Percentiles rank a stretch among this genome's conserved stretches.
Evolutionary conservation across 345 rosid species (phyloP).

Genomic region (Gossypium thurberi): DNA sequence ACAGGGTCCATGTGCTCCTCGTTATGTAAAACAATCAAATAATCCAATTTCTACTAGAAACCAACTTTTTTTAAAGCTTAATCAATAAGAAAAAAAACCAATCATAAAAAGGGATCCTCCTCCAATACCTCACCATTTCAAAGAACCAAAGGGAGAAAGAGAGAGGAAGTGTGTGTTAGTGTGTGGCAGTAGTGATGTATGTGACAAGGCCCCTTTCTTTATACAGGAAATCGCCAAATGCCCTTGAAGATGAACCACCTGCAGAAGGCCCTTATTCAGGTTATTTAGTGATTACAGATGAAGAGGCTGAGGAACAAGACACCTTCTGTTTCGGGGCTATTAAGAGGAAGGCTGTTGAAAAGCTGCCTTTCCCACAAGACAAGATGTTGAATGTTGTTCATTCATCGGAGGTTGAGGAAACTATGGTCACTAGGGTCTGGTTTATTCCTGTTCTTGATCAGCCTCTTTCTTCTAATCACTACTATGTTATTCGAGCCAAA

Average conservation of each 20-base stretch:
- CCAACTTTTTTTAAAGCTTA: background rate
- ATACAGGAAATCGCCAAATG: slow-evolving; percentile 34
- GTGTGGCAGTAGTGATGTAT: slow-evolving; percentile 26
- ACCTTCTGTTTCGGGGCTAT: slow-evolving; percentile 49
- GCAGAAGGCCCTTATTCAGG: slow-evolving; percentile 58
- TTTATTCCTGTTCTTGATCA: slow-evolving; percentile 67
- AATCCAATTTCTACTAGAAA: background rate
- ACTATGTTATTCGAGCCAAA: slow-evolving; percentile 52
- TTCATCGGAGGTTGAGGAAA: slow-evolving; percentile 35
- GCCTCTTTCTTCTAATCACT: slow-evolving; percentile 53
- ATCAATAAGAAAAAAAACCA: slow-evolving; percentile 1
- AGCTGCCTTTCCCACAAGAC: slow-evolving; percentile 65
- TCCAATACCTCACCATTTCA: background rate
- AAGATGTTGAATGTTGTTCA: slow-evolving; percentile 45
- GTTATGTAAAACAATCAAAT: background rate
- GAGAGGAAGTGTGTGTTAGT: background rate
- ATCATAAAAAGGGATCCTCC: background rate
- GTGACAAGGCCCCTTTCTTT: slow-evolving; percentile 53
- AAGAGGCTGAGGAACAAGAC: slow-evolving; percentile 54
- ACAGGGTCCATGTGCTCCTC: background rate
- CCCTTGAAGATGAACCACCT: slow-evolving; percentile 44
- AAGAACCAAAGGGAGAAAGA: background rate
- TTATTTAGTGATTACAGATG: slow-evolving; percentile 52
- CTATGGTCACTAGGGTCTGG: slow-evolving; percentile 39
- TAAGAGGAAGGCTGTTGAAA: slow-evolving; percentile 34